Evolutionary conservation across 495 filamentous ascomycete genomes (phyloP).

Genomic region (Chaetomium cochliodes): DNA sequence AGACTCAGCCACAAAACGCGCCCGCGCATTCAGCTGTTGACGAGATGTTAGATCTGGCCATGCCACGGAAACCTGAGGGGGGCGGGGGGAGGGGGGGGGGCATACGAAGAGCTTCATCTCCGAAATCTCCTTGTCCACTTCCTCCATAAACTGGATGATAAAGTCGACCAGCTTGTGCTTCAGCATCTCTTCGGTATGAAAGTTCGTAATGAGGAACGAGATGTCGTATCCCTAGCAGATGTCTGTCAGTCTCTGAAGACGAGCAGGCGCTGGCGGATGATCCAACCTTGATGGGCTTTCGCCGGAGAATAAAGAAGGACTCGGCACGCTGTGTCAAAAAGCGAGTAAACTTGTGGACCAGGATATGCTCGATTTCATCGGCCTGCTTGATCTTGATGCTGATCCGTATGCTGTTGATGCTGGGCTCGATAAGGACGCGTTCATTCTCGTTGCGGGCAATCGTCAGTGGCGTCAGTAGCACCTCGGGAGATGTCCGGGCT

Average conservation of each 20-base stretch:
- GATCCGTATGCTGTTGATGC: conserved; percentile 90
- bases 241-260: conserved; percentile 10
- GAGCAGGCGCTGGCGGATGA: neutral
- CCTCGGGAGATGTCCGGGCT: conserved; percentile 85
- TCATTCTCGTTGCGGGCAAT: conserved; percentile 95
- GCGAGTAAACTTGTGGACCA: conserved; percentile 96
- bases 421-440: conserved; percentile 88
- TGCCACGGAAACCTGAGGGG: neutral
- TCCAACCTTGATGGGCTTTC: conserved; percentile 88
- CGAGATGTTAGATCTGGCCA: neutral
- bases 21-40: conserved; percentile 84
- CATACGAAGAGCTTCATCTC: conserved; percentile 99
- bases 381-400: conserved; percentile 99
- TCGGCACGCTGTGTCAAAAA: conserved; percentile 96
- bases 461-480: conserved; percentile 85
- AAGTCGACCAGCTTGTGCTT: conserved; percentile 99
- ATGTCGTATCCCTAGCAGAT: conserved; percentile 88
- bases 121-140: conserved; percentile 98
- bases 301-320: conserved; percentile 92
- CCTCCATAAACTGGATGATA: conserved; percentile 98
- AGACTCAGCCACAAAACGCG: conserved; percentile 96
- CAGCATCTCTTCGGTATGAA: conserved; percentile 95
- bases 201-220: conserved; percentile 97
- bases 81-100: conserved; percentile 23
- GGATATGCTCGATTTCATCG: conserved; percentile 95